Conservation (phyloP, 2,329 filamentous ascomycete species). For the Fusarium camptoceras region DNA sequence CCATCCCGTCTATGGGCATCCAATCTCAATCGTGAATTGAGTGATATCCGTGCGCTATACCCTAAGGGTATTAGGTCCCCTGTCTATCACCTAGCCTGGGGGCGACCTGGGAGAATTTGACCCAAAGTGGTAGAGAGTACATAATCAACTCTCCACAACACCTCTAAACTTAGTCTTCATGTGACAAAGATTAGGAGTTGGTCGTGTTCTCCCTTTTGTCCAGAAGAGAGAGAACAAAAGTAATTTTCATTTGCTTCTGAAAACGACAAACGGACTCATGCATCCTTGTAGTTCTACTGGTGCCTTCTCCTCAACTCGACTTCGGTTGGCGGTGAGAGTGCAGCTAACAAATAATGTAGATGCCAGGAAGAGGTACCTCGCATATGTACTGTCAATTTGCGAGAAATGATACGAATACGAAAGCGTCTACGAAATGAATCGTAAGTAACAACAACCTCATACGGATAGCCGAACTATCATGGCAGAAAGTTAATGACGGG, state of each 20-base stretch:
- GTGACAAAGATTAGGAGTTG: conserved; percentile 12
- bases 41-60: conserved; percentile 39
- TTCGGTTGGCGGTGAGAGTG: conserved; percentile 39
- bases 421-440: conserved; percentile 41
- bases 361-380: conserved; percentile 16
- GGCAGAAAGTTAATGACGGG: neutral
- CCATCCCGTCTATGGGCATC: conserved; percentile 35
- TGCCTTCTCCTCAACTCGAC: conserved; percentile 8
- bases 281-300: conserved; percentile 3
- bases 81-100: conserved; percentile 34
- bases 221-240: no score
- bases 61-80: conserved; percentile 21
- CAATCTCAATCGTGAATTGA: conserved; percentile 47
- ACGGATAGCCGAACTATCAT: neutral
- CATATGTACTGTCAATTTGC: conserved; percentile 22
- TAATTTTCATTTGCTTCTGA: conserved; percentile 11
- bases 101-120: conserved; percentile 19
- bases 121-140: conserved; percentile 1
- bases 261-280: neutral
- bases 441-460: neutral
- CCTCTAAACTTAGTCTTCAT: conserved; percentile 3
- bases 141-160: conserved; percentile 19
- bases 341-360: conserved; percentile 21
- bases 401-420: conserved; percentile 50
- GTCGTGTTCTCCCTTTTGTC: neutral